These are phyloP conservation scores for Termitomyces titanicus DNA, from an alignment of 768 basidiomycete genomes.

Conservation along the genomic window DNA sequence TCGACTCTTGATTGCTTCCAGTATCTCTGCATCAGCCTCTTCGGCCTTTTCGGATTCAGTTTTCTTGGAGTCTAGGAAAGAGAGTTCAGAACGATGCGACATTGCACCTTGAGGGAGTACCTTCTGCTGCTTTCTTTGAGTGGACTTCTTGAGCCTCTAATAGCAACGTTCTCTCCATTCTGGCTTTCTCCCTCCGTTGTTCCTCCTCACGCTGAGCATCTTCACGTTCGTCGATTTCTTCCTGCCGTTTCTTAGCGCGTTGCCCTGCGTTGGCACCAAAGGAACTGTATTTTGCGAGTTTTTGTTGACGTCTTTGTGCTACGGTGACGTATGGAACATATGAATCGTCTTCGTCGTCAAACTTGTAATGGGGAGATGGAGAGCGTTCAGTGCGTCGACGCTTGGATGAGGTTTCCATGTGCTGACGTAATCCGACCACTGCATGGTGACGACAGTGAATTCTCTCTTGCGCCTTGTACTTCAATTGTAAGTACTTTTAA, in stretches of 20 bases:
- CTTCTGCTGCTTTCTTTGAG: constrained; percentile 74
- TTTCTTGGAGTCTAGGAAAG: constrained; percentile 71
- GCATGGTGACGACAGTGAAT: neutral
- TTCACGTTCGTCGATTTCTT: constrained; percentile 66
- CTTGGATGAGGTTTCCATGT: constrained; percentile 39
- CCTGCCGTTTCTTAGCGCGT: constrained; percentile 43
- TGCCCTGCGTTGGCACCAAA: constrained; percentile 53
- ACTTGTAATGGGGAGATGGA: constrained; percentile 55
- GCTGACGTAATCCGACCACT: constrained; percentile 7
- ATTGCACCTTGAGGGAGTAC: constrained; percentile 30
- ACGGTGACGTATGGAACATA: constrained; percentile 90
- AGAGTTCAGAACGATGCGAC: neutral
- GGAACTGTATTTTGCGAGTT: constrained; percentile 70
- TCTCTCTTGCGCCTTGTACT: too few species aligned
- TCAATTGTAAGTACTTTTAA: too few species aligned
- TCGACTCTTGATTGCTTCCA: constrained; percentile 88
- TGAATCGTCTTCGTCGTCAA: constrained; percentile 59
- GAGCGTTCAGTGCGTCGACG: constrained; percentile 53
- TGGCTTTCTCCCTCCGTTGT: constrained; percentile 60
- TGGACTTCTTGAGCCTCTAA: constrained; percentile 97
- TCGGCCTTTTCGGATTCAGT: constrained; percentile 80
- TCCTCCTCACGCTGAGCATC: constrained; percentile 83
- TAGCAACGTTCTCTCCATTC: constrained; percentile 85
- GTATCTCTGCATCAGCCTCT: constrained; percentile 87
- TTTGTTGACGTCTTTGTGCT: constrained; percentile 77